Percentiles rank a stretch among this genome's conserved stretches.
These are phyloP conservation scores for Sclerotinia glacialis DNA, from an alignment of 2,329 filamentous ascomycete genomes.

Conservation along the genomic window DNA sequence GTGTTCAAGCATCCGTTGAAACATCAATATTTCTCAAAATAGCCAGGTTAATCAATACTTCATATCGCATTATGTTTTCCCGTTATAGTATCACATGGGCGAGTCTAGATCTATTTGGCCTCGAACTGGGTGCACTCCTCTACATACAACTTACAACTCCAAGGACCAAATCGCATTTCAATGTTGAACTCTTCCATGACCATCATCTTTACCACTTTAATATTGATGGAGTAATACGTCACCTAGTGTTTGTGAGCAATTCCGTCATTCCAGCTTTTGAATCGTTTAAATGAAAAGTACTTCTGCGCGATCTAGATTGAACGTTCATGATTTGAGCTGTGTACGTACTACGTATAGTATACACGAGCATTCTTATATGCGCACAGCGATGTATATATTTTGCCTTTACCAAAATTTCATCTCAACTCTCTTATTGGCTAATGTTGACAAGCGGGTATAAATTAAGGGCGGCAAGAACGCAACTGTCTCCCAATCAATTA, in stretches of 20 bases:
- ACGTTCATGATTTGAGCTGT: neutral
- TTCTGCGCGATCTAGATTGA: neutral
- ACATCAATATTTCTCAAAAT: neutral
- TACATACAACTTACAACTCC: neutral
- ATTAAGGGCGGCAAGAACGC: conserved; percentile 7
- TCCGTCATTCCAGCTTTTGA: neutral
- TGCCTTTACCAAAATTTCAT: neutral
- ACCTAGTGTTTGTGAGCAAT: neutral
- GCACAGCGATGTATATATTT: neutral
- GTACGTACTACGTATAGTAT: neutral
- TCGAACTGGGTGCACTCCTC: neutral
- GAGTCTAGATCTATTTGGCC: neutral
- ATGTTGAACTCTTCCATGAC: neutral
- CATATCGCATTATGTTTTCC: neutral
- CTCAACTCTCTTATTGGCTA: conserved; percentile 1
- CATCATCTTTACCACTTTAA: neutral
- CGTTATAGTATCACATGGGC: neutral
- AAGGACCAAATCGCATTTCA: neutral
- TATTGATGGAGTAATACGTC: neutral
- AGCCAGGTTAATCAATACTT: neutral
- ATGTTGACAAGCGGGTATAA: conserved; percentile 1
- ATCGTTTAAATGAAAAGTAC: neutral
- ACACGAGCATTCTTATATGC: neutral
- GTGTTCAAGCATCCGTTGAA: neutral
- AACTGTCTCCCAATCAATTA: conserved; percentile 4